Base-by-base conservation (phyloP, 495 filamentous ascomycete genomes). In the Aspergillus wentii region DNA sequence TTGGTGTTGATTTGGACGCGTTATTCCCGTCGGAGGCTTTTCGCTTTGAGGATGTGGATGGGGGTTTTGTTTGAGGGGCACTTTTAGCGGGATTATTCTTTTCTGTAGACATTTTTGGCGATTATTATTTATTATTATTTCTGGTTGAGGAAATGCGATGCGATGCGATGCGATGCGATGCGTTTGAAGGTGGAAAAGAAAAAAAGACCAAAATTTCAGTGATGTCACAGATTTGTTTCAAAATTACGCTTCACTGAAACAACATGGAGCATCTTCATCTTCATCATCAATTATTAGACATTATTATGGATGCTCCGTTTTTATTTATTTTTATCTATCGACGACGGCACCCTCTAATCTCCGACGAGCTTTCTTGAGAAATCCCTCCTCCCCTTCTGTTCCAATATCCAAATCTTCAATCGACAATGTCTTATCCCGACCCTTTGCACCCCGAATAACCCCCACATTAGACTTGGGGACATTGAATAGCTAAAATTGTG, bases 381-480 rank as follows among this genome's bases (percentile, higher is more conserved):
- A 57, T 10, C 26, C 34, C 17, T 62, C 54, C 25, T 68, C 54
- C 22, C 38, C 39, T 8, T 53, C 51, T 3, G 42, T 19, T 16
- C 43, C 52, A 29, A 63, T 56, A 5, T 48, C 35, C 27, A 68
- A 15, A 25, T 52, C 54, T 28, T 38, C 15, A 20, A 77, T 43
- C 38, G 56, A 52, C 13, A 82, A 45, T 1, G 72, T 82, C 60
- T 87, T 85, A 32, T 75, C 74, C 13, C 74, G 55, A 13, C 72
- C 76, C 48, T 80, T 85, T 35, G 68, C 53, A 3, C 83, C 83
- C 14, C 78, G 79, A 26, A 72, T 74, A 22, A 87, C 75, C 23
- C 72, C 68, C 9, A 87, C 57, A 33, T 74, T 70, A 16, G 79
- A 82, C 47, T 82, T 85, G 21, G 80, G 72, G 11, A 81, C 67